Evolutionary conservation across 768 basidiomycete species (phyloP).

Genomic region (Pholiota molesta): DNA sequence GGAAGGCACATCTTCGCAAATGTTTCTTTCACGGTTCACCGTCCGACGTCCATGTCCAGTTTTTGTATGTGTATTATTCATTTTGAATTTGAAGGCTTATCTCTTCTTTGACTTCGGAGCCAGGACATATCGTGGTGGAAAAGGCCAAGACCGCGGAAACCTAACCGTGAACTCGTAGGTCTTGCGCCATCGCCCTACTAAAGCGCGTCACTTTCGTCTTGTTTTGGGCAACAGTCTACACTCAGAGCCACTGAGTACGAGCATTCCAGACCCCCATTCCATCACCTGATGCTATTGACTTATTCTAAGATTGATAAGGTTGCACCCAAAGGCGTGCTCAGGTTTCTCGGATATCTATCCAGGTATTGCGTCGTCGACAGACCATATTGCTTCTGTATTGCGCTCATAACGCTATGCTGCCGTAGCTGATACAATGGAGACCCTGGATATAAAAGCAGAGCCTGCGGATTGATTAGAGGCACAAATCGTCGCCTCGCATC

Average conservation of each 20-base stretch:
- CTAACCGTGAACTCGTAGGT: constrained; percentile 15
- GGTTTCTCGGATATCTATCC: constrained; percentile 20
- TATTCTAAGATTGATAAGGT: constrained; percentile 18
- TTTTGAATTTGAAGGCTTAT: neutral
- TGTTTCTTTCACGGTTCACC: neutral
- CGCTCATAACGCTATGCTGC: constrained; percentile 8
- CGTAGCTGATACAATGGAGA: neutral
- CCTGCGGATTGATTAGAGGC: neutral
- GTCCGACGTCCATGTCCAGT: neutral
- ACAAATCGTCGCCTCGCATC: neutral
- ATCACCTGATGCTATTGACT: constrained; percentile 5
- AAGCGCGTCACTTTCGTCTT: constrained; percentile 20
- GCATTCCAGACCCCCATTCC: neutral
- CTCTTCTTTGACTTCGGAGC: neutral
- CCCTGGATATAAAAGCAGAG: neutral
- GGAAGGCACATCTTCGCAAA: too few species aligned
- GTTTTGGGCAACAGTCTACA: constrained; percentile 1
- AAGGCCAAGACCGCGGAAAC: constrained; percentile 19
- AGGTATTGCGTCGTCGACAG: constrained; percentile 23
- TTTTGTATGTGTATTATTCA: neutral
- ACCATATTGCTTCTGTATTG: constrained; percentile 27
- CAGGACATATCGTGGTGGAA: neutral
- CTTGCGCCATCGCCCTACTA: constrained; percentile 22
- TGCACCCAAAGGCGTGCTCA: constrained; percentile 6
- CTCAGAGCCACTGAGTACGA: constrained; percentile 8